These are phyloP conservation scores for Hypoxylon sp. DNA, from an alignment of 2,329 filamentous ascomycete species.

Conservation along the genomic window DNA sequence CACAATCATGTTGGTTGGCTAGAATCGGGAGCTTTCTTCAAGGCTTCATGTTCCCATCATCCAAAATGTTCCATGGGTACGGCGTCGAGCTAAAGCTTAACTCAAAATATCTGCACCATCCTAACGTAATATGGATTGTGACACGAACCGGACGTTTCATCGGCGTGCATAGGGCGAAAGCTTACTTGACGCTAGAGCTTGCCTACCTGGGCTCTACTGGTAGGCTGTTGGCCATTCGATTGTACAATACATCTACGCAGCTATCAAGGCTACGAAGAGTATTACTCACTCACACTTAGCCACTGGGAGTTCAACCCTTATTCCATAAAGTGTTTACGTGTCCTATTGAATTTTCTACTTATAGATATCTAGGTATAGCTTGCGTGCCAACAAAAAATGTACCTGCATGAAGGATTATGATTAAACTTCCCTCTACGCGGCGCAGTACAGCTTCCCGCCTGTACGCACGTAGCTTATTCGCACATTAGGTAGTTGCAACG, in stretches of 20 bases:
- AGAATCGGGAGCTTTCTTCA: constrained; percentile 15
- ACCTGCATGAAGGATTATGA: not conserved
- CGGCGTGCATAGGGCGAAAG: not conserved
- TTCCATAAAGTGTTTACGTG: not conserved
- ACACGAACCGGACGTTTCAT: constrained; percentile 3
- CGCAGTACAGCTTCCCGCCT: constrained; percentile 2
- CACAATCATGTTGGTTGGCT: constrained; percentile 34
- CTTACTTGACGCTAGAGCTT: not conserved
- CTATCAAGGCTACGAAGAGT: not conserved
- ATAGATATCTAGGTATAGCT: not conserved
- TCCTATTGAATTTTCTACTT: no score
- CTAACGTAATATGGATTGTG: constrained; percentile 6
- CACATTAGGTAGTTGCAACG: constrained; percentile 1
- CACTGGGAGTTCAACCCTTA: not conserved
- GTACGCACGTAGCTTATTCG: constrained; percentile 2
- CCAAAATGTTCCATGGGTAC: constrained; percentile 9
- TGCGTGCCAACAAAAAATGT: not conserved
- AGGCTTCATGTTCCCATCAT: constrained; percentile 10
- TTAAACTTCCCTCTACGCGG: not conserved
- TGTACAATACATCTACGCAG: no score
- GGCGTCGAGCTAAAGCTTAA: constrained; percentile 27
- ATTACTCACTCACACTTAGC: not conserved
- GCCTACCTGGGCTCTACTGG: not conserved
- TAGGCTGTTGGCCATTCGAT: no score
- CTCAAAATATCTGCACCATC: constrained; percentile 19